Evolutionary conservation across 257 asterid genomes (phyloP).

Genomic region (Solanum peruvianum): DNA sequence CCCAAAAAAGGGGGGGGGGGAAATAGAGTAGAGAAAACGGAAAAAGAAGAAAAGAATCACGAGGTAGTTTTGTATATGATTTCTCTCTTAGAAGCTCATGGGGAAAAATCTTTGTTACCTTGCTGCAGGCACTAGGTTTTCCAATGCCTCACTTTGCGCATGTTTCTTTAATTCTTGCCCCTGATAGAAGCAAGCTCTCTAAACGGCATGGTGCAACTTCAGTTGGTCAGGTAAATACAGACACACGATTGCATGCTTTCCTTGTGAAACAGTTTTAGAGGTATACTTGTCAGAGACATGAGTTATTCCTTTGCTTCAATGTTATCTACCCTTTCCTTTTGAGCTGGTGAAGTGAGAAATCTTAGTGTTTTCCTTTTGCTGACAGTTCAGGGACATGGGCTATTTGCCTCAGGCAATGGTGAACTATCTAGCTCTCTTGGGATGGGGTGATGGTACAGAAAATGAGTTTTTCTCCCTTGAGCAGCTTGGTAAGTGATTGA

Average conservation of each 20-base stretch:
- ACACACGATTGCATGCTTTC: not conserved
- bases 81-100: constrained; percentile 18
- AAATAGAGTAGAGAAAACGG: not conserved
- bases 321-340: not conserved
- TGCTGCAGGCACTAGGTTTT: constrained; percentile 67
- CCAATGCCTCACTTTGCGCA: constrained; percentile 91
- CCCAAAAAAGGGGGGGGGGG: too few relatives aligned
- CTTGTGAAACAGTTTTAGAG: constrained; percentile 2
- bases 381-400: constrained; percentile 93
- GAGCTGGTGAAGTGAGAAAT: not conserved
- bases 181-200: constrained; percentile 93
- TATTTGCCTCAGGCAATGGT: constrained; percentile 79
- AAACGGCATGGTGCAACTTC: constrained; percentile 99
- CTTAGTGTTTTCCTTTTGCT: constrained; percentile 7
- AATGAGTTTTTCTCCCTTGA: constrained; percentile 84
- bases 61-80: not conserved
- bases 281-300: not conserved
- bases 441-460: constrained; percentile 98
- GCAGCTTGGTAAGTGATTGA: constrained; percentile 56
- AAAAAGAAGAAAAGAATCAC: not conserved
- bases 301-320: not conserved
- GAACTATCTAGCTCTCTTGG: constrained; percentile 87
- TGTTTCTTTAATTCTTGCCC: constrained; percentile 89
- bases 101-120: constrained; percentile 1
- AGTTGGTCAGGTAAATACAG: constrained; percentile 75